Evolutionary conservation across 2,329 filamentous ascomycete species (phyloP), one percentile per base, ranked within the genome.

Genomic region (Calonectria hongkongensis): DNA sequence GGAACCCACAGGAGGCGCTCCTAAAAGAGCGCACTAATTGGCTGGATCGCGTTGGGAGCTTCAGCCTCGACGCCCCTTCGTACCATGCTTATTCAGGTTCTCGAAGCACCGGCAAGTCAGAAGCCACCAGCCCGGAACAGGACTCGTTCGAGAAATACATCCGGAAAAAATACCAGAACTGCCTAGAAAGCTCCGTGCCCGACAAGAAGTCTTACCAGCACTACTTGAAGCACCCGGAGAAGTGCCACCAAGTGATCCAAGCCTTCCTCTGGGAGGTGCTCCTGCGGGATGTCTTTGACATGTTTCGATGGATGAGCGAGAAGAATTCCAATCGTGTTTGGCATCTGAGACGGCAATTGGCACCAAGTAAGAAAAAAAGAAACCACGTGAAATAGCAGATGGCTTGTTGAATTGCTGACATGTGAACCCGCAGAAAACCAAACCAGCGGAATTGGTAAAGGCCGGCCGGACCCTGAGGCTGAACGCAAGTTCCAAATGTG

Each of bases 401-500:
- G 30, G 18, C 8, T 2, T 2, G 13, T 58, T 25, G 6, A 45
- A 21, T 33, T 33, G n/a, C 54, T 68, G 9, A 68, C 30, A 10
- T 5, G 3, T 13, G n/a, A n/a, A n/a, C 25, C 13, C 8, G 6
- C 18, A 68, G 66, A 60, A 10, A 36, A 16, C 16, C 41, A 50
- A 18, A n/a, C 21, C 2, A 30, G 21, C 13, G 36, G 54, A n/a
- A 18, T 8, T 4, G 16, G 21, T 7, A 62, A 33, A n/a, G 16
- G 12, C 2, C 36, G 45, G 7, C 60, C 58, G 15, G n/a, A 64
- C 12, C 58, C 67, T 1, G 67, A 70, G n/a, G 67, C 67, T n/a
- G 67, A 70, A 39, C 48, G 67, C 8, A 64, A 64, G 36, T 70
- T 70, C 21, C 67, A 70, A 33, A 65, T 56, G n/a, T 70, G 67